Base-by-base conservation (phyloP, 768 basidiomycete genomes). In the Naganishia antarctica region DNA sequence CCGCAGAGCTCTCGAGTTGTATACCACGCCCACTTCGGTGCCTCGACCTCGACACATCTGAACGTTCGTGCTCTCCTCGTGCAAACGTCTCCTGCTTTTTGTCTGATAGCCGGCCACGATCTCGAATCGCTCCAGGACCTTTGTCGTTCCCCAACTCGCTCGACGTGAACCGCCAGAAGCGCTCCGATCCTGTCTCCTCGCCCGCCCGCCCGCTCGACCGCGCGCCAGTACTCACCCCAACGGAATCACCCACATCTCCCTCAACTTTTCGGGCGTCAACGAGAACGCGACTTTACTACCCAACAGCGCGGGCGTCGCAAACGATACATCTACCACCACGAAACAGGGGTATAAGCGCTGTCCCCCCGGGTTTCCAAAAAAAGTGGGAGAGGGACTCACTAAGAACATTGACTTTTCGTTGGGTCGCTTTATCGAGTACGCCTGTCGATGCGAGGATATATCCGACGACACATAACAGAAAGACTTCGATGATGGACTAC, bases 261-360 rank as follows among this genome's bases (percentile, higher is more conserved):
- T 73, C 40, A 75, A 60, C 62, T 73, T 76, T 13, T 72, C 63
- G 0, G 93, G 91, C 0, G 87, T 84, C 44, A 92, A 77, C 74
- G 88, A 90, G 80, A 93, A 94, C 0, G 93, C 94, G 23, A 98
- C 91, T 79, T 96, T 98, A 13, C 89, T 91, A 79, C 94, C 93
- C 32, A 94, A 80, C 6, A 93, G 83, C 0, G 88, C 75, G 0
- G 79, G 80, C 1, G 78, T 80, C 69, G 97, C 96, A 32, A 97
- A 83, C 0, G 88, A 88, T 25, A 94, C 85, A 75, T 93, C 37
- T 43, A 13, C 15, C n/a, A 12, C n/a, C 3, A 44, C 4, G 7
- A 6, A 16, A 21, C 31, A 26, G 29, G 18, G 50, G 26, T 11
- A 34, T 32, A 25, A 34, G 46, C 60, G 11, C 16, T 40, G 15